Percentiles rank a stretch among this genome's conserved stretches.
phyloP scores from a whole-genome alignment of 495 filamentous ascomycete species.

The Lasiosphaeria miniovina region DNA sequence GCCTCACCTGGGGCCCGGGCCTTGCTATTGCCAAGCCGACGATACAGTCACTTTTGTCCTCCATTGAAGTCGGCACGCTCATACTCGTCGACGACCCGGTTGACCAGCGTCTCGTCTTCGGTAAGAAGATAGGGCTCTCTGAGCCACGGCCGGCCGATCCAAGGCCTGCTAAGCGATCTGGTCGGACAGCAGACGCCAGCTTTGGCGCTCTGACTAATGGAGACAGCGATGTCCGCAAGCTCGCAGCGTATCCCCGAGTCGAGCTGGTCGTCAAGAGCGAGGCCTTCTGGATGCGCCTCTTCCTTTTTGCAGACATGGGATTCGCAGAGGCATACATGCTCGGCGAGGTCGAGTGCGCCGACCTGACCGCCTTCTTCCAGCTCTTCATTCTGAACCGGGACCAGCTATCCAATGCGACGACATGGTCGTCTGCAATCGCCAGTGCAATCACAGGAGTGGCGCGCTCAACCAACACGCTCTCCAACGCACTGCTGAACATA shows the following conservation, averaged over 20 bases:
- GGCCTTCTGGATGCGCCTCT: constrained; percentile 62
- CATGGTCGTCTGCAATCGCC: constrained; percentile 55
- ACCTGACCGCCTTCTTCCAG: constrained; percentile 65
- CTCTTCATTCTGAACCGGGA: constrained; percentile 63
- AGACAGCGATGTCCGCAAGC: constrained; percentile 19
- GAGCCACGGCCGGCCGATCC: too few relatives aligned
- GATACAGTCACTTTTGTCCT: constrained; percentile 40
- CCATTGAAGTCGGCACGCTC: constrained; percentile 42
- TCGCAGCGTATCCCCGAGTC: constrained; percentile 27
- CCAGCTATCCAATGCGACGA: constrained; percentile 55
- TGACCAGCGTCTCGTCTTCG: constrained; percentile 27
- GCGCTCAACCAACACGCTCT: constrained; percentile 60
- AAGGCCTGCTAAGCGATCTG: constrained; percentile 14
- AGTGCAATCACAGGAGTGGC: constrained; percentile 49
- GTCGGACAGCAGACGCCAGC: constrained; percentile 13
- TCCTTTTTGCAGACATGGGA: constrained; percentile 69
- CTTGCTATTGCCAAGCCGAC: constrained; percentile 37
- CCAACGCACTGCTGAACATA: constrained; percentile 62
- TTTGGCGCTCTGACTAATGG: constrained; percentile 2
- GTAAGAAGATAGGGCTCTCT: constrained; percentile 23
- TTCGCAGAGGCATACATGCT: constrained; percentile 73
- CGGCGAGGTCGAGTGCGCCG: constrained; percentile 59
- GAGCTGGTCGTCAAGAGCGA: constrained; percentile 57
- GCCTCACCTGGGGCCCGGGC: constrained; percentile 38
- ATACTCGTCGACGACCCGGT: constrained; percentile 40